Evolutionary conservation across 305 asterid genomes (phyloP), one percentile per base, ranked within the genome.

Genomic region (Fraxinus angustifolia): DNA sequence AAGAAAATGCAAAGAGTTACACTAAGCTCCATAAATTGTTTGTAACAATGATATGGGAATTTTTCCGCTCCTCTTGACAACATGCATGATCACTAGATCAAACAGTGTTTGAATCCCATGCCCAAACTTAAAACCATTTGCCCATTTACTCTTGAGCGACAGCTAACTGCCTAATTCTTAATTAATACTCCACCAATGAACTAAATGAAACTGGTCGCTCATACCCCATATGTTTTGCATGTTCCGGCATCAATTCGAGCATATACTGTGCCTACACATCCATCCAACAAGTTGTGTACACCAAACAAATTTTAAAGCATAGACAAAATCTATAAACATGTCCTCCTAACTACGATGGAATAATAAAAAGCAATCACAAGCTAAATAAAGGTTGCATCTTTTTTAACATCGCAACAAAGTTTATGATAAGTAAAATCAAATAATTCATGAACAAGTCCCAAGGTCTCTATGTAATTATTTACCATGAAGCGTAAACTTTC

Each of bases 401-500:
- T 67, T 14, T 28, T 12, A 28, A 12, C 73, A 67, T n/a, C 73
- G 2, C 34, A 26, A 67, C 35, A 28, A 58, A 78, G 42, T 45
- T 12, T 48, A 42, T 17, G 42, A 48, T 4, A 48, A 68, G 75
- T 35, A 73, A 65, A 45, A 40, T 3, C 5, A 40, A 4, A 16
- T 28, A 33, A 21, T 2, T 35, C n/a, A 42, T 19, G 35, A 17
- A 6, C 45, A 65, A 28, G 16, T 12, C 1, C 23, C 2, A 16
- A 28, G 33, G 65, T 38, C 31, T 53, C 21, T 40, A 67, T 7
- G 3, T 7, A 72, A 16, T 36, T 26, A 58, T 75, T 36, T 73
- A 95, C 99, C 99, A 58, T 91, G 95, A 80, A 93, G 96, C 78
- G 76, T 83, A 84, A 91, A 95, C 86, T 91, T 93, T 68, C 99